phyloP scores from a whole-genome alignment of 805 yeast species.

The Metschnikowia sp. region DNA sequence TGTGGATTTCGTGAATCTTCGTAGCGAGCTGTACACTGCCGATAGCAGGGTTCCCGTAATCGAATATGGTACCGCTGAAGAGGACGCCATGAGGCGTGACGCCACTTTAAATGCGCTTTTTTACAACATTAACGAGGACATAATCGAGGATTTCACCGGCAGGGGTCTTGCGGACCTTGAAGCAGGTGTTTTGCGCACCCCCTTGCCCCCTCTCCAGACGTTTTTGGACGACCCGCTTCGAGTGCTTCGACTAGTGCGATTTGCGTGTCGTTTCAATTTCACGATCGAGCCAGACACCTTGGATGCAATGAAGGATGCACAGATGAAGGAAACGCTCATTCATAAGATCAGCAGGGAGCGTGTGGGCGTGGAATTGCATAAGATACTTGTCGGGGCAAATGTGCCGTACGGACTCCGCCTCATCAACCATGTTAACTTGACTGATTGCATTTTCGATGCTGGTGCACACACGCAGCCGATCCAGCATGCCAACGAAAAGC shows the following conservation, averaged over 20 bases:
- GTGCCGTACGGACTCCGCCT: conserved; percentile 63
- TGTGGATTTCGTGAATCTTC: conserved; percentile 87
- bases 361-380: conserved; percentile 79
- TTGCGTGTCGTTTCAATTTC: conserved; percentile 77
- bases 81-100: conserved; percentile 91
- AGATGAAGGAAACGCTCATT: conserved; percentile 55
- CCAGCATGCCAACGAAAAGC: conserved; percentile 16
- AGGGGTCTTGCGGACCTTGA: conserved; percentile 70
- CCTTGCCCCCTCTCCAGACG: conserved; percentile 79
- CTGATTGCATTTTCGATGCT: conserved; percentile 52
- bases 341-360: conserved; percentile 86
- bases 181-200: conserved; percentile 76
- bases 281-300: conserved; percentile 55
- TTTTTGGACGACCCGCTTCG: conserved; percentile 93
- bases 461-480: conserved; percentile 23
- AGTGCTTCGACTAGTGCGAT: conserved; percentile 79
- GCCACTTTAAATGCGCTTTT: conserved; percentile 93
- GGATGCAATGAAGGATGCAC: conserved; percentile 59
- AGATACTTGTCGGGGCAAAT: conserved; percentile 62
- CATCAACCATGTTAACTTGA: conserved; percentile 53
- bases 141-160: conserved; percentile 83
- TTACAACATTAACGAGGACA: conserved; percentile 65
- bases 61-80: conserved; percentile 82
- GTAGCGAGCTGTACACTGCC: conserved; percentile 81
- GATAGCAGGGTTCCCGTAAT: conserved; percentile 84